Evolutionary conservation across 192 early-diverging fungal species (phyloP).

Genomic region (Backusella westeae): DNA sequence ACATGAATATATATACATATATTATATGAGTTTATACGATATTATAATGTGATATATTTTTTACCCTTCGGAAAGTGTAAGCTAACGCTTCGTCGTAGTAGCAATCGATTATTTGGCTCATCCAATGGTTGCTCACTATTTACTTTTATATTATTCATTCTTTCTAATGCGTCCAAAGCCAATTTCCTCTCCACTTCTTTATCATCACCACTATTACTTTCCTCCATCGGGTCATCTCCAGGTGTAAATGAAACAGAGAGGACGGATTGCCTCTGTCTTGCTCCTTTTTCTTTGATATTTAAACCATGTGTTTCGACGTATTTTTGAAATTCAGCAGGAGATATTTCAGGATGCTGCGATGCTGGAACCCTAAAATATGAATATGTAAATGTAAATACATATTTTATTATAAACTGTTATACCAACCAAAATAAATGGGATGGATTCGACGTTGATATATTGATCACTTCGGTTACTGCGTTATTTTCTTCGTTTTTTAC

Average conservation of each 20-base stretch:
- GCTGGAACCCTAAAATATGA: constrained; percentile 25
- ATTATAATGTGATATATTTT: background rate
- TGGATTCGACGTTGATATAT: constrained; percentile 26
- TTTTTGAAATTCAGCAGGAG: constrained; percentile 31
- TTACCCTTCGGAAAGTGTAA: constrained; percentile 16
- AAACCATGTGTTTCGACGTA: constrained; percentile 27
- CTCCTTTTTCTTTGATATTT: constrained; percentile 1
- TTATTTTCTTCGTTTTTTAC: constrained; percentile 1
- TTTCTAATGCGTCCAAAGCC: constrained; percentile 2
- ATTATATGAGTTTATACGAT: background rate
- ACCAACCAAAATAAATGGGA: constrained; percentile 31
- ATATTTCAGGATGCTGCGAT: constrained; percentile 32
- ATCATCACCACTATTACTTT: background rate
- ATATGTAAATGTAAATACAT: background rate
- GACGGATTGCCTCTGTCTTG: constrained; percentile 24
- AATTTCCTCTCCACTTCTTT: background rate
- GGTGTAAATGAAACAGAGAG: constrained; percentile 32
- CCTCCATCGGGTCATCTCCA: background rate
- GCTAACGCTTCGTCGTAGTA: constrained; percentile 19
- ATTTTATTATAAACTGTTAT: background rate
- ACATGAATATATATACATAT: background rate
- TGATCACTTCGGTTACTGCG: constrained; percentile 21
- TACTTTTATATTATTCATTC: background rate
- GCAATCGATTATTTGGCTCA: background rate
- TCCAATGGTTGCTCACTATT: background rate